Base-by-base conservation (phyloP, 2,329 filamentous ascomycete genomes). In the Chalaropsis thielavioides region DNA sequence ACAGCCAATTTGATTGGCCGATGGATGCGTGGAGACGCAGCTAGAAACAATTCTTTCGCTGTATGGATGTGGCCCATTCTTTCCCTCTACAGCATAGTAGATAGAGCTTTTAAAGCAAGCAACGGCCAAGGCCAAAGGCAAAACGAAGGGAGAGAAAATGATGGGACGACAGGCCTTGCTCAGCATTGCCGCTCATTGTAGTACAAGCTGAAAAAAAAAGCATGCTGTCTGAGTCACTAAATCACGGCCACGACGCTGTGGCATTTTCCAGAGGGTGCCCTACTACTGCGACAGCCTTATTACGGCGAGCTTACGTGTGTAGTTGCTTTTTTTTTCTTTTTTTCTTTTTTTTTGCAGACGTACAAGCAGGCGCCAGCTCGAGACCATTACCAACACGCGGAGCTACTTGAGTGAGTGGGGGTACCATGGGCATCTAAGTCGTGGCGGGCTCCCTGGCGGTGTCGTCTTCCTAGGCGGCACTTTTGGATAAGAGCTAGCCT, bases 171-270 rank as follows among this genome's bases (percentile, higher is more conserved):
- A 58, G 11, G 54, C 27, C 54, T 35, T 19, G 17, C 8, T 35
- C 27, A 58, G 51, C 27, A 35, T 35, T 58, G 27, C 54, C n/a
- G 54, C 24, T 58, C 54, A 58, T 58, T 58, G 54, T 58, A 58
- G 27, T 19, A 58, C 54, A 58, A 58, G 54, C 54, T 38, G 54
- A 58, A 58, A 35, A 38, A 58, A 58, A 35, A 38, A 10, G 54
- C 2, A 58, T 31, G 27, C 11, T 11, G 17, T 58, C 17, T 51
- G 27, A 58, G 19, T 17, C 10, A 27, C 2, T 17, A 58, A 17
- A n/a, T 58, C 17, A 35, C 4, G 54, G 27, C 54, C 54, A 10
- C 0, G 27, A 38, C 54, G 54, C 54, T 35, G 54, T 35, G 54
- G 54, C 7, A 38, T n/a, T 27, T 27, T 24, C 17, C 17, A 19